Evolutionary conservation across 352 stramenopile genomes (phyloP), one percentile per base, ranked within the genome.

Genomic region (Pythium sukuiense): DNA sequence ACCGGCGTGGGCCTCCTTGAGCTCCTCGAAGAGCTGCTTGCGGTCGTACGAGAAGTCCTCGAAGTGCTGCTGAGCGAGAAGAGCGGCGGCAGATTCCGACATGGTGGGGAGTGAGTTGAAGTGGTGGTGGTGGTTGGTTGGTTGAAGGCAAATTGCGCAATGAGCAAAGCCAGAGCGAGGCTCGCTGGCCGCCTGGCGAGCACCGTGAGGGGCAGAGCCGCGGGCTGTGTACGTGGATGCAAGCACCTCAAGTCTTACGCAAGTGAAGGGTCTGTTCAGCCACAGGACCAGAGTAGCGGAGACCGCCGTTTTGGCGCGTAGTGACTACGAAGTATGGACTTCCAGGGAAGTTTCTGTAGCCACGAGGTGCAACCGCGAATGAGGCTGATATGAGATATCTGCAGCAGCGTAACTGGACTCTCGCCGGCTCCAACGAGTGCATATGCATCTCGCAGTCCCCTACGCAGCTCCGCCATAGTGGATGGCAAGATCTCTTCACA

Each of bases 21-120:
- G 72, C 39, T 84, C 76, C 32, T 74, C 59, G 16, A 92, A 71
- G 53, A 93, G 73, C 68, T 87, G 67, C 33, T 70, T 76, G 26
- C 84, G 86, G 69, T 90, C 80, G 69, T 90, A 90, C 11, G 55
- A 61, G 45, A 79, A 79, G 72, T 90, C 77, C 61, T 90, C 85
- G 73, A 92, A 95, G 58, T 89, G 77, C 61, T 95, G 83, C 60
- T 95, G 83, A 16, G 83, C 81, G 52, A 82, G 74, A 29, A 88
- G 68, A 13, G 83, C 81, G 53, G 81, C 71, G 6, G 83, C 69
- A 0, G 85, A 92, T 48, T 65, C 59, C 33, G 59, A 54, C 49
- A 65, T 65, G 49, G 35, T 32, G 35, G 20, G 16, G 32, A 33
- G 20, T 27, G 1, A 41, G 49, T 33, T 33, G 24, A 11, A 14